Percentiles rank a stretch among this genome's conserved stretches.
Evolutionary conservation across 1,284 basidiomycete genomes (phyloP).

Genomic region (Apiotrichum brassicae): DNA sequence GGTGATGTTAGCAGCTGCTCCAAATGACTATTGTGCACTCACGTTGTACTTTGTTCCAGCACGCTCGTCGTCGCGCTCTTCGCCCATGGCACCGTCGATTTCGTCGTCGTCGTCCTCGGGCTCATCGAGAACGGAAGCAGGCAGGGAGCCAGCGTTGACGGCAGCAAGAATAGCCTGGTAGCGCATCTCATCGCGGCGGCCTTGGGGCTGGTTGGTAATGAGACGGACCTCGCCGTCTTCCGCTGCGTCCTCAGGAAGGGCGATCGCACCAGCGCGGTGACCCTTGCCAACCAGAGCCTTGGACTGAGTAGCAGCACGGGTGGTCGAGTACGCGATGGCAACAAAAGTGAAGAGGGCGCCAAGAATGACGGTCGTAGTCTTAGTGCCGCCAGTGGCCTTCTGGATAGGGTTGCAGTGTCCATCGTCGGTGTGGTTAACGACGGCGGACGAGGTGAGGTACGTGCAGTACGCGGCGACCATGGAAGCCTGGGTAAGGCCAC

Average conservation of each 20-base stretch:
- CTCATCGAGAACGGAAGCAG: constrained; percentile 84
- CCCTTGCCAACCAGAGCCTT: constrained; percentile 76
- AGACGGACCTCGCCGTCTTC: constrained; percentile 56
- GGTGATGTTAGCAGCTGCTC: neutral
- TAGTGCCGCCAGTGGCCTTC: constrained; percentile 56
- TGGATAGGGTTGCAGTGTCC: constrained; percentile 79
- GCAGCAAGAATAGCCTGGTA: constrained; percentile 94
- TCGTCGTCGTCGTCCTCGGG: constrained; percentile 68
- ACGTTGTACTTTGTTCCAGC: constrained; percentile 91
- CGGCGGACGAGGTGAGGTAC: constrained; percentile 88
- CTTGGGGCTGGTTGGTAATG: constrained; percentile 76
- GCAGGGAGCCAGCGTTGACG: constrained; percentile 93
- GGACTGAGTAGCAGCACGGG: constrained; percentile 89
- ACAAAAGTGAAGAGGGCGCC: constrained; percentile 96
- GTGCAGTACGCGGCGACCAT: constrained; percentile 98
- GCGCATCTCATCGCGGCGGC: constrained; percentile 72
- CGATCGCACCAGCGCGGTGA: constrained; percentile 49
- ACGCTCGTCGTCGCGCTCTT: constrained; percentile 84
- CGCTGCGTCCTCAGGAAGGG: constrained; percentile 52
- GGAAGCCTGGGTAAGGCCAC: constrained; percentile 87
- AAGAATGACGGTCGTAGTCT: constrained; percentile 79
- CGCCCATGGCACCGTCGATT: constrained; percentile 59
- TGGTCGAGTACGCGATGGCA: constrained; percentile 96
- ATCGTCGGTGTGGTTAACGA: constrained; percentile 81
- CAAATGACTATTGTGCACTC: neutral